These are phyloP conservation scores for Baeospora myosura DNA, from an alignment of 1,284 basidiomycete genomes.

Conservation along the genomic window DNA sequence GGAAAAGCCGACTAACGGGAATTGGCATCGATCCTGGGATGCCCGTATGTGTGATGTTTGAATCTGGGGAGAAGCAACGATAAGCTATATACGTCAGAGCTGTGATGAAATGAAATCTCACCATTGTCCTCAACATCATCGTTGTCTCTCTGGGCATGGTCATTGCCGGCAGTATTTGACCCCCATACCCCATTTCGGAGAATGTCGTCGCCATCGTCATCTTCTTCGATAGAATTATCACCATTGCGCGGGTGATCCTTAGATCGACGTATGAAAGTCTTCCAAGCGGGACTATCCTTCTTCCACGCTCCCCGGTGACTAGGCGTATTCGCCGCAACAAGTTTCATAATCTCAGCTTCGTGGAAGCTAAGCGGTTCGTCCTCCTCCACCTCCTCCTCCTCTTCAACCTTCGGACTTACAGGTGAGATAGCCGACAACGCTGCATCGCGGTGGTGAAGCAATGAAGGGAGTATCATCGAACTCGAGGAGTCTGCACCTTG, in stretches of 20 bases:
- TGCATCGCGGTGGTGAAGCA: no score
- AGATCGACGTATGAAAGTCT: conserved; percentile 45
- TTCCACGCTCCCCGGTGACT: conserved; percentile 68
- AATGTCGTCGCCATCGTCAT: conserved; percentile 30
- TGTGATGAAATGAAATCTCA: conserved; percentile 1
- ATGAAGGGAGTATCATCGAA: no score
- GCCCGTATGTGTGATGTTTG: conserved; percentile 13
- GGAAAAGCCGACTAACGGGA: conserved; percentile 22
- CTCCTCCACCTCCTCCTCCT: background rate
- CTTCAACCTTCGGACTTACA: no score
- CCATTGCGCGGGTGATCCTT: conserved; percentile 18
- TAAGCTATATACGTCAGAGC: background rate
- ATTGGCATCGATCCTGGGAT: conserved; percentile 55
- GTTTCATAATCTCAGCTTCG: conserved; percentile 48
- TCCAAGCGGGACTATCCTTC: conserved; percentile 56
- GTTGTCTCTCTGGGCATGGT: conserved; percentile 11
- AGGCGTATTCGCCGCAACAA: conserved; percentile 60
- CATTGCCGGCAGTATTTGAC: conserved; percentile 4
- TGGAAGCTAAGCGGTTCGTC: conserved; percentile 21
- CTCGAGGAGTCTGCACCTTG: no score
- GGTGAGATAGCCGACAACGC: no score
- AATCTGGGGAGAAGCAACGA: conserved; percentile 1
- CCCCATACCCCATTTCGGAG: background rate
- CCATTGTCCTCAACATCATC: conserved; percentile 22
- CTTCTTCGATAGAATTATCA: conserved; percentile 22